Evolutionary conservation across 2,329 filamentous ascomycete species (phyloP), one percentile per base, ranked within the genome.

Genomic region (Fusarium poae): DNA sequence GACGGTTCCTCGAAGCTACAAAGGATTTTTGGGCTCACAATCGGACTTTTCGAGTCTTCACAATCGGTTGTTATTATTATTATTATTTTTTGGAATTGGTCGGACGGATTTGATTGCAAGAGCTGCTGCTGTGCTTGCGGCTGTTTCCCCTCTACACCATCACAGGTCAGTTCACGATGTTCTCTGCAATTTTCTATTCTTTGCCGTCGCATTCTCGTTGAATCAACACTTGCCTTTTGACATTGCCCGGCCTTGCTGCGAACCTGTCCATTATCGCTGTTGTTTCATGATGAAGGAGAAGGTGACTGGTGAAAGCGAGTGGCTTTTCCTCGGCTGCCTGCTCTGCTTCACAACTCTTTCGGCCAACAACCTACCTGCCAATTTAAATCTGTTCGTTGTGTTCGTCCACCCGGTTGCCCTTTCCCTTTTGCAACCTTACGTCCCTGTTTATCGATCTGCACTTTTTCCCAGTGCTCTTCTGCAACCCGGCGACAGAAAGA

Each of bases 131-230:
- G 71, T 62, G 57, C 48, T 62, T 58, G 67, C 62, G 51, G 59
- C 59, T 43, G 45, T 54, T 62, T 60, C 64, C 45, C 42, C 23
- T 57, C 42, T 42, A 44, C 68, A 58, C 44, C 56, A 51, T 59
- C 44, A 57, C 59, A 73, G 68, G 71, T 73, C 44, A 73, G 71
- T 73, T 50, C 58, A 54, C 53, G 60, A 65, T 66, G 42, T 58
- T 43, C 52, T 51, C 54, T 57, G 61, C 59, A 39, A 30, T 39
- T 30, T 49, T 43, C 42, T 48, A 21, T 39, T 25, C n/a, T 30
- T 37, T 39, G n/a, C 70, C 43, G 54, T 58, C 34, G 32, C 52
- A 55, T 67, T 13, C 35, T 42, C 29, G 62, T 46, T 46, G 43
- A 46, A 32, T 49, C 48, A 37, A 50, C 25, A 20, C 27, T 39